Evolutionary conservation across 2,329 filamentous ascomycete species (phyloP), one percentile per base, ranked within the genome.

Genomic region (Aspergillus pseudotamarii): DNA sequence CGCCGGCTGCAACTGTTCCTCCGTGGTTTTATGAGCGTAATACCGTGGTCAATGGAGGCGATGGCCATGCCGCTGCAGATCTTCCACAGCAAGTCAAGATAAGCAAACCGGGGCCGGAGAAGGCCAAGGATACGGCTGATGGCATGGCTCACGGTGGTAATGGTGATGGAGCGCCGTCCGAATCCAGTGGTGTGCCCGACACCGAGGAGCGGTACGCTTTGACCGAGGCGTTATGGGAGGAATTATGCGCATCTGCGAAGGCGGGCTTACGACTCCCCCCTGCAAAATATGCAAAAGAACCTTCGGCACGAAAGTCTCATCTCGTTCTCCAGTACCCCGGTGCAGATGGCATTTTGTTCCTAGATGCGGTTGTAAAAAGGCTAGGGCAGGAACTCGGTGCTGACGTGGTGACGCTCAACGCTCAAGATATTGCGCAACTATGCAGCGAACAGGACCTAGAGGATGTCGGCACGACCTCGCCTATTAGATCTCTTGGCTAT

Each of bases 301-400:
- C 83, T 54, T 78, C 82, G 3, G 78, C 80, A 28, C 74, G 77
- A 34, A 86, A 86, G 66, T 83, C 86, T 4, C 85, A 89, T 66
- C 76, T 88, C 21, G 80, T 86, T 6, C 76, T 90, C 14, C 84
- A 88, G 61, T 89, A 87, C 65, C 86, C 87, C 1, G 82, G 83
- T 30, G 81, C 84, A 48, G 84, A 85, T 54, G 84, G 81, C 45
- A 85, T 82, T 60, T 74, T 76, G 54, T 83, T 85, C 65, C 76
- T 92, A 41, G 84, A 89, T 66, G 77, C 80, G 4, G 79, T 91
- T n/a, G 85, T 94, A 2, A 83, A 86, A 63, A 83, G 86, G 57
- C 79, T 90, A 50, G 90, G 91, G 0, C 79, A 80, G 14, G 83
- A 87, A 38, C 79, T 91, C 79, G 69, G 73, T 14, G 73, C 78